Percentiles rank a stretch among this genome's conserved stretches.
phyloP scores from a whole-genome alignment of 176 grass and related monocot species.

The Juncus effusus region DNA sequence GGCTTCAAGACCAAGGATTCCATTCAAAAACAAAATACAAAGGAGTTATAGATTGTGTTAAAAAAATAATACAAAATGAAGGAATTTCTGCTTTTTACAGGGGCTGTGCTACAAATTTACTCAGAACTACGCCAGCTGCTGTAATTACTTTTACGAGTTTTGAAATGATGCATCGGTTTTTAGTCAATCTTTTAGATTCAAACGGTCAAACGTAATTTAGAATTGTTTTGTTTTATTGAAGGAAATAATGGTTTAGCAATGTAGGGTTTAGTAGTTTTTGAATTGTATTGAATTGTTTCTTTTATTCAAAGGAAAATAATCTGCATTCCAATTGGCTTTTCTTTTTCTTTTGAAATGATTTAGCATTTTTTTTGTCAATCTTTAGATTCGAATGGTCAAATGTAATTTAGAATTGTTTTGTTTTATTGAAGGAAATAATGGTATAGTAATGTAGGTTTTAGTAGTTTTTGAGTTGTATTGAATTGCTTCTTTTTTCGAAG shows the following conservation, averaged over 20 bases:
- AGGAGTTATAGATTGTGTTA: constrained; percentile 79
- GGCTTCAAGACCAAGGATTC: constrained; percentile 87
- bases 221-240: too few species aligned
- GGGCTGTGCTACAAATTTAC: constrained; percentile 79
- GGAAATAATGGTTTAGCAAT: too few species aligned
- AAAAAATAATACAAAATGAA: constrained; percentile 63
- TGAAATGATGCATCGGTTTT: constrained; percentile 89
- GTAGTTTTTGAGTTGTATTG: too few species aligned
- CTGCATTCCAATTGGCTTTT: too few species aligned
- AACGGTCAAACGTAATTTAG: constrained; percentile 44
- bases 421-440: too few species aligned
- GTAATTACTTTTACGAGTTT: constrained; percentile 99
- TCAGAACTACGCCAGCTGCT: constrained; percentile 90
- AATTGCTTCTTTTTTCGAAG: too few species aligned
- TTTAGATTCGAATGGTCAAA: constrained; percentile 49
- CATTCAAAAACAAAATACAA: constrained; percentile 49
- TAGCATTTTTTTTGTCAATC: constrained; percentile 54
- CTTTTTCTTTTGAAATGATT: constrained; percentile 69
- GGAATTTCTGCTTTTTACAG: constrained; percentile 82
- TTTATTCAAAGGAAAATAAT: too few species aligned
- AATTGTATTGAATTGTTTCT: too few species aligned
- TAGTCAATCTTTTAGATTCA: constrained; percentile 42
- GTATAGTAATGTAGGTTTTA: too few species aligned
- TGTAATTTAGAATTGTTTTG: constrained; percentile 22
- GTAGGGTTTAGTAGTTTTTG: too few species aligned